Base-by-base conservation (phyloP, 495 filamentous ascomycete species). In the Trichoderma asperelloides region DNA sequence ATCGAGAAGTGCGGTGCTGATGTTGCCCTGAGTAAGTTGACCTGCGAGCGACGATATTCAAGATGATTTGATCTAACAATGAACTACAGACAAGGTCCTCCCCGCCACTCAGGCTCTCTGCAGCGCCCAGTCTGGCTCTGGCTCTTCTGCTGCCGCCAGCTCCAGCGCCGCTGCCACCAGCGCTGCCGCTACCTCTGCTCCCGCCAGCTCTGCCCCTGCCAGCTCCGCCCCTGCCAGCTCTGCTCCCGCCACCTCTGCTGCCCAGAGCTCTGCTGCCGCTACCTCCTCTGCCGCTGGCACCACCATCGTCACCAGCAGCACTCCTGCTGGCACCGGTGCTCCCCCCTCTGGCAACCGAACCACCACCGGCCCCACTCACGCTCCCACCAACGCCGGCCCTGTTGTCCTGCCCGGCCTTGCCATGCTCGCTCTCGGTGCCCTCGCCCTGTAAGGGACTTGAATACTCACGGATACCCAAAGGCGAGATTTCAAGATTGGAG, bases 61-160 rank as follows among this genome's bases (percentile, higher is more conserved):
- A 40, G 37, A 25, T 15, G 39, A 65, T 45, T 65, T 21, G 3
- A 40, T 40, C 27, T 41, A 65, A 68, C 66, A 28, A 65, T 51
- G 39, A 18, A 33, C 21, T 25, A 40, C 63, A 77, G 74, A 64
- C 69, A 37, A 79, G 47, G 76, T 81, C 65, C 71, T 81, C 43
- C 77, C 77, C 49, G 79, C 77, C 43, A 71, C 72, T 28, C 64
- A 70, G 28, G 33, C 67, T 12, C 77, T 78, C 74, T 80, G 78
- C 73, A 40, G 68, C 18, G 69, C 68, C 30, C 70, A 76, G 65
- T 55, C 68, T 18, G 27, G 45, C 43, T 28, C 64, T 18, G 40
- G 41, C n/a, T 65, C 64, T 15, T 27, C 64, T 47, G 27, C 25
- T 25, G 27, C 64, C 23, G 41, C 64, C 15, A 9, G 12, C 25